These are phyloP conservation scores for Pseudonectria buxi DNA, from an alignment of 2,329 filamentous ascomycete genomes.

Conservation along the genomic window DNA sequence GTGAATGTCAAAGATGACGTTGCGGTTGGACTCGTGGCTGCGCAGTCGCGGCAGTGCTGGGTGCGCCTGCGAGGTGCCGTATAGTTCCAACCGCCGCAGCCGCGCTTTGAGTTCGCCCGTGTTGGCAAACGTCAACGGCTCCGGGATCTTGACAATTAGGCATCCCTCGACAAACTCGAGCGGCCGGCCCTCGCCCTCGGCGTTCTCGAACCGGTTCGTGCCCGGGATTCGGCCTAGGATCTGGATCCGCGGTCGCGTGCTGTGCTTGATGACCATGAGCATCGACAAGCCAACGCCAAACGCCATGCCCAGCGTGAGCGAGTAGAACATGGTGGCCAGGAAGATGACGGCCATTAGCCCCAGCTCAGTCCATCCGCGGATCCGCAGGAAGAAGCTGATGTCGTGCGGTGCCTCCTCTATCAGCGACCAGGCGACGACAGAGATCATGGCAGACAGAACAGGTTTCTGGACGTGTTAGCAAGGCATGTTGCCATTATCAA, in stretches of 20 bases:
- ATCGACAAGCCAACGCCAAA: slow-evolving; percentile 88
- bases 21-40: slow-evolving; percentile 73
- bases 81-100: slow-evolving; percentile 75
- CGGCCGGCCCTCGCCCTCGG: slow-evolving; percentile 62
- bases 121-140: slow-evolving; percentile 94
- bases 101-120: slow-evolving; percentile 85
- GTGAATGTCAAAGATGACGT: slow-evolving; percentile 94
- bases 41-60: slow-evolving; percentile 79
- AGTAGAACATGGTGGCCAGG: slow-evolving; percentile 88
- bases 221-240: slow-evolving; percentile 86
- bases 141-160: slow-evolving; percentile 94
- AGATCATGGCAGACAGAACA: slow-evolving; percentile 88
- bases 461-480: slow-evolving; percentile 58
- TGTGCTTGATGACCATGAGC: slow-evolving; percentile 81
- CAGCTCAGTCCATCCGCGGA: slow-evolving; percentile 81
- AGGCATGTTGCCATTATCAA: not conserved
- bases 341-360: slow-evolving; percentile 87
- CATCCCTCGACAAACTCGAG: slow-evolving; percentile 89
- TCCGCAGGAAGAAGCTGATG: slow-evolving; percentile 78
- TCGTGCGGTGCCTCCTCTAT: slow-evolving; percentile 95
- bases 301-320: slow-evolving; percentile 85
- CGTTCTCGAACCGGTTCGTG: slow-evolving; percentile 79
- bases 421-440: slow-evolving; percentile 87
- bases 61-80: slow-evolving; percentile 79
- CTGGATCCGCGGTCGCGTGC: slow-evolving; percentile 88